A percentile compares a stretch with the other conserved stretches of the same genome.
Conservation (phyloP, 257 asterid species). For the Leonotis leonurus region DNA sequence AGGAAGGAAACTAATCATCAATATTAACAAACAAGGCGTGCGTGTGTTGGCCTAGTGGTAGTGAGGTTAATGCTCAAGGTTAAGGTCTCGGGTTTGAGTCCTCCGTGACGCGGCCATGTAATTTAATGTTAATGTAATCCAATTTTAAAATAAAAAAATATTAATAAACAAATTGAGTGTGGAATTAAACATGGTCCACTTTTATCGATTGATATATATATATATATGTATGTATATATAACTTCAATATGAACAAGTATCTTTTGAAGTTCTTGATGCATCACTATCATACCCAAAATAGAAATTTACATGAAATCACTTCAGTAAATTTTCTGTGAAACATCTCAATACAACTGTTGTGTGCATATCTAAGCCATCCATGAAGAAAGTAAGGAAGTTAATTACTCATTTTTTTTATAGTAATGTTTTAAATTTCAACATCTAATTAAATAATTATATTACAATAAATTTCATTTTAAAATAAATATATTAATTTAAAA, state of each 20-base stretch:
- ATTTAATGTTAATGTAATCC: too few species aligned
- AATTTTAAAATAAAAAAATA: too few species aligned
- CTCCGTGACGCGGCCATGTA: too few species aligned
- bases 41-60: too few species aligned
- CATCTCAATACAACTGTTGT: constrained; percentile 17
- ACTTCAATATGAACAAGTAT: neutral
- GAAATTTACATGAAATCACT: constrained; percentile 15
- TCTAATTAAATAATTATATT: neutral
- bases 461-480: neutral
- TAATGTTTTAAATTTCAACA: neutral
- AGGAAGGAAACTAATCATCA: neutral
- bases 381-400: neutral
- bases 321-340: constrained; percentile 10
- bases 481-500: too few species aligned
- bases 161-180: neutral
- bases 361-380: neutral
- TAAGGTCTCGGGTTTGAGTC: too few species aligned
- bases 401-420: neutral
- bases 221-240: too few species aligned
- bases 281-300: constrained; percentile 6
- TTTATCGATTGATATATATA: neutral
- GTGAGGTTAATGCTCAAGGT: too few species aligned
- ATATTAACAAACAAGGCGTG: too few species aligned
- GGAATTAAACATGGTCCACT: neutral
- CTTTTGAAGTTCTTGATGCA: constrained; percentile 3